Percentiles rank a stretch among this genome's conserved stretches.
Evolutionary conservation across 768 basidiomycete species (phyloP).

Genomic region (Xerocomus potaroensis): DNA sequence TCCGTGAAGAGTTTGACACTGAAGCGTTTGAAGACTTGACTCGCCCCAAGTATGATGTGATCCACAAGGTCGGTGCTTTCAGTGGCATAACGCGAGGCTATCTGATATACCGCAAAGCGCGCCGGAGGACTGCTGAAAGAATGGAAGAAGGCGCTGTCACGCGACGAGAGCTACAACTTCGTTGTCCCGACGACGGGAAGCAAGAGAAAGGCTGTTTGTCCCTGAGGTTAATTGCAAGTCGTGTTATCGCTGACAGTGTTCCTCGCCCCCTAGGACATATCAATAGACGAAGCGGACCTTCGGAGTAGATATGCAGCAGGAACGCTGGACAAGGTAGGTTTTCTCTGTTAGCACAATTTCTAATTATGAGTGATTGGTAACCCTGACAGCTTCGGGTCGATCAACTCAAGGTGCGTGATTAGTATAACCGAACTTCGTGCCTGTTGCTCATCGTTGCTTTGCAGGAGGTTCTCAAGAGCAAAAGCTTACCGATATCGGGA

Average conservation of each 20-base stretch:
- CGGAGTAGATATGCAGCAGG: conserved; percentile 60
- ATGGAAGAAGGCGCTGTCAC: conserved; percentile 63
- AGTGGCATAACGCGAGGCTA: not conserved
- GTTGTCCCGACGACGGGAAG: conserved; percentile 45
- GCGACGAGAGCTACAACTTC: conserved; percentile 60
- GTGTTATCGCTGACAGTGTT: not conserved
- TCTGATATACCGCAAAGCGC: conserved; percentile 38
- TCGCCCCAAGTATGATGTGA: conserved; percentile 66
- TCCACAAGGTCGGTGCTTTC: conserved; percentile 60
- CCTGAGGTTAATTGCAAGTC: not conserved
- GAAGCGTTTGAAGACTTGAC: conserved; percentile 81
- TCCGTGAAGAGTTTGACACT: conserved; percentile 82
- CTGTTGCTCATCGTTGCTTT: not conserved
- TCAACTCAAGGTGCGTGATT: conserved; percentile 62
- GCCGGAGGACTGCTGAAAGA: conserved; percentile 62
- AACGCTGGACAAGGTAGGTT: conserved; percentile 59
- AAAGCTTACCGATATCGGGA: conserved; percentile 56
- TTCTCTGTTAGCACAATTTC: not conserved
- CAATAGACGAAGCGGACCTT: conserved; percentile 69
- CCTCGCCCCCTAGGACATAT: conserved; percentile 45
- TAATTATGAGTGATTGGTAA: conserved; percentile 6
- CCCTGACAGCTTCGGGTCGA: conserved; percentile 66
- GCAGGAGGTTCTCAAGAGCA: conserved; percentile 72
- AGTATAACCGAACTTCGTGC: not conserved
- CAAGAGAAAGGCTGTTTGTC: conserved; percentile 71